Percentiles rank a stretch among this genome's conserved stretches.
Conservation (phyloP, 2,329 filamentous ascomycete species). For the Stemphylium lycopersici region DNA sequence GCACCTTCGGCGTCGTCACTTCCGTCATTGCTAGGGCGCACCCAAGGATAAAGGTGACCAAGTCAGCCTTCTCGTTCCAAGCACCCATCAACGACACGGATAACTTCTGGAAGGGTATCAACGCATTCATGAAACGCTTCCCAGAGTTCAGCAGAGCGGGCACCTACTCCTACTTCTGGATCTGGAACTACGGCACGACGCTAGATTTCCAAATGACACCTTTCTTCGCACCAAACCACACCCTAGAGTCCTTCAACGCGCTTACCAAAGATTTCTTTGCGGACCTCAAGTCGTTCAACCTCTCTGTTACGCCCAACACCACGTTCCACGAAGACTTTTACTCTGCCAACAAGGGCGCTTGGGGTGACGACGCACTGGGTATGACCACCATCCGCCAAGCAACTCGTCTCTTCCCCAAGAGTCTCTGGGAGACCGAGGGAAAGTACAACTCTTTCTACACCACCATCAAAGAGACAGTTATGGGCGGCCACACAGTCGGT, state of each 20-base stretch:
- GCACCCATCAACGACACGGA: constrained; percentile 17
- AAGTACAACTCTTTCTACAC: constrained; percentile 22
- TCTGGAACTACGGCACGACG: constrained; percentile 14
- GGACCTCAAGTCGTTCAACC: constrained; percentile 13
- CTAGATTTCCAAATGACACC: constrained; percentile 25
- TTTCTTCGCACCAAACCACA: constrained; percentile 23
- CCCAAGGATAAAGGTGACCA: constrained; percentile 27
- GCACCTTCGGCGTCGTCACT: constrained; percentile 20
- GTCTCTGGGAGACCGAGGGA: constrained; percentile 21
- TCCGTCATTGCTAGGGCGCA: constrained; percentile 22
- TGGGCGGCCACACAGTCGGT: constrained; percentile 17
- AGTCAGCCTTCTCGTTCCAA: constrained; percentile 34
- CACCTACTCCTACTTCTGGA: constrained; percentile 28
- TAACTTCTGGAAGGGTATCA: constrained; percentile 30
- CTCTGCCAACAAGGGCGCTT: constrained; percentile 25
- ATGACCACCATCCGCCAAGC: constrained; percentile 12
- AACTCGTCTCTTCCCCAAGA: constrained; percentile 25
- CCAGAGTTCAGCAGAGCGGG: constrained; percentile 20
- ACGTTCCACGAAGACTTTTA: constrained; percentile 22
- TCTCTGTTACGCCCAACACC: constrained; percentile 24
- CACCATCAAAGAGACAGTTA: constrained; percentile 24
- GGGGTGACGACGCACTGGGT: constrained; percentile 42
- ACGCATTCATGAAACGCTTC: constrained; percentile 19
- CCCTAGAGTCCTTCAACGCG: constrained; percentile 16
- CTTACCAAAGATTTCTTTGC: constrained; percentile 19